These are phyloP conservation scores for Tylopilus sp. DNA, from an alignment of 1,284 basidiomycete species.

Conservation along the genomic window DNA sequence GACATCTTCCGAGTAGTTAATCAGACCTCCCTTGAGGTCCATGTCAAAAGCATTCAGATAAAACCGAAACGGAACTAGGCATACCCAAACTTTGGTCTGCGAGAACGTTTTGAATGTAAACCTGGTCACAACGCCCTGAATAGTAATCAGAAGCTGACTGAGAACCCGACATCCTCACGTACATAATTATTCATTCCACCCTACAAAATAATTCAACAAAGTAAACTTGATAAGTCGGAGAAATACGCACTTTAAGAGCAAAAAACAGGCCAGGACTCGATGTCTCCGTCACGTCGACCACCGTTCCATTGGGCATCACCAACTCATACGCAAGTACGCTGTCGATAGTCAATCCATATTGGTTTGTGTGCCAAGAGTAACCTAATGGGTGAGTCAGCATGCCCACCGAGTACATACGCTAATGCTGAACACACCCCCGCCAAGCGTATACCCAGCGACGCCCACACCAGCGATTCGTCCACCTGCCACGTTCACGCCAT, in stretches of 20 bases:
- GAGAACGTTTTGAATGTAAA: background rate
- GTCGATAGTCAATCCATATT: background rate
- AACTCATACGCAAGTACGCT: background rate
- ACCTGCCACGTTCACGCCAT: background rate
- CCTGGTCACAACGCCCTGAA: background rate
- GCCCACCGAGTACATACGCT: background rate
- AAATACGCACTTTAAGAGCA: conserved; percentile 52
- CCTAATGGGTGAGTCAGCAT: background rate
- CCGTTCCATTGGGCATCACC: background rate
- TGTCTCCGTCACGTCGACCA: conserved; percentile 45
- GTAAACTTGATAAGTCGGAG: too few relatives aligned
- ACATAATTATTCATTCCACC: background rate
- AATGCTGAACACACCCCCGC: background rate
- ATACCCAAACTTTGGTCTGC: background rate
- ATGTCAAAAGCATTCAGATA: background rate
- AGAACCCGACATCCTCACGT: background rate
- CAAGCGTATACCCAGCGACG: background rate
- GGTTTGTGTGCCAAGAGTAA: background rate
- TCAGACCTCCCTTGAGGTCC: background rate
- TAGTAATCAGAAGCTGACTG: background rate
- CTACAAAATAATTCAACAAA: too few relatives aligned
- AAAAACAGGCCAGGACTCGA: conserved; percentile 59
- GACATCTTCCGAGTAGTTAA: background rate
- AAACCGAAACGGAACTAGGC: background rate
- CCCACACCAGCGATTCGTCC: background rate